Percentiles rank a stretch among this genome's conserved stretches.
phyloP scores from a whole-genome alignment of 2,329 filamentous ascomycete genomes.

The Aspergillus sp. region DNA sequence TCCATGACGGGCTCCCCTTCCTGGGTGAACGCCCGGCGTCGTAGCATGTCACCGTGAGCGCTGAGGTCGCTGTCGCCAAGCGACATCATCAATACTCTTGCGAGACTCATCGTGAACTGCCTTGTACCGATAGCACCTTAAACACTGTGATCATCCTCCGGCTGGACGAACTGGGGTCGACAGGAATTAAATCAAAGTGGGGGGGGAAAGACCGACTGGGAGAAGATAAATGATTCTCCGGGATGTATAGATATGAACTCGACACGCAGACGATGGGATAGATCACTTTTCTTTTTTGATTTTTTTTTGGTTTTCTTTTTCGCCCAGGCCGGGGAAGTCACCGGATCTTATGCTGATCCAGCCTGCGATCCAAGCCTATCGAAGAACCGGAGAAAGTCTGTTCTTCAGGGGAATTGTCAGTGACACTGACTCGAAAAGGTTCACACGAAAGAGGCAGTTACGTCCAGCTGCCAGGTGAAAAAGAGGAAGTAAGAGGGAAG shows the following conservation, averaged over 20 bases:
- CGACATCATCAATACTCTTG: not conserved
- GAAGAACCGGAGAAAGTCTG: not conserved
- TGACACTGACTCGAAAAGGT: not conserved
- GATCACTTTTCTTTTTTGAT: not conserved
- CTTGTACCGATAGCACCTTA: not conserved
- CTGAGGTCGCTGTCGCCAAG: not conserved
- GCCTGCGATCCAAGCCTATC: not conserved
- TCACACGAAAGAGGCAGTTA: not conserved
- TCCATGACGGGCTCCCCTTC: constrained; percentile 11
- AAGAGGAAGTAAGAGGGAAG: not conserved
- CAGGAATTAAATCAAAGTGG: no score
- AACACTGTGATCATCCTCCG: not conserved
- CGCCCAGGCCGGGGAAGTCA: not conserved
- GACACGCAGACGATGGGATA: not conserved
- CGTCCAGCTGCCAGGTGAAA: not conserved
- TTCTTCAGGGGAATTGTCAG: not conserved
- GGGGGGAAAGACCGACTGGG: not conserved
- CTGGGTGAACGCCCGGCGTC: not conserved
- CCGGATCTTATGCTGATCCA: not conserved
- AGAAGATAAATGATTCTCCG: not conserved
- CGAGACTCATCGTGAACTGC: not conserved
- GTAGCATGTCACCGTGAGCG: not conserved
- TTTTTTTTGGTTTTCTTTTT: not conserved
- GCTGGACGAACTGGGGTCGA: not conserved
- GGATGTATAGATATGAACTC: not conserved